phyloP scores from a whole-genome alignment of 768 basidiomycete genomes.

The Lyophyllum semitale region DNA sequence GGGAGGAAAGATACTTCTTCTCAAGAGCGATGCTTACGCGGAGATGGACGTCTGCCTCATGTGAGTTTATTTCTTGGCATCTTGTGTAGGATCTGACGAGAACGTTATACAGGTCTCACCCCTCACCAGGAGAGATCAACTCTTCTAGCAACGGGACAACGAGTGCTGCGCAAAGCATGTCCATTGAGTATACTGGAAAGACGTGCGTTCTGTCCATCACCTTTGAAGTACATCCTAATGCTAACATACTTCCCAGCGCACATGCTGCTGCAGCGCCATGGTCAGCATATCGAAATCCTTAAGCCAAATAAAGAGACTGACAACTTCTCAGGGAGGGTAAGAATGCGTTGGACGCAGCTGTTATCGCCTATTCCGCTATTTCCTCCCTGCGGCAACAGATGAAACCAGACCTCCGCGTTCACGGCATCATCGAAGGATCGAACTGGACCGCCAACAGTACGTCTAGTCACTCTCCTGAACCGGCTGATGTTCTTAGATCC shows the following conservation, averaged over 20 bases:
- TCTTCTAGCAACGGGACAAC: conserved; percentile 54
- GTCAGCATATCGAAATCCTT: conserved; percentile 25
- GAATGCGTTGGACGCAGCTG: conserved; percentile 88
- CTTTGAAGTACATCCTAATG: background rate
- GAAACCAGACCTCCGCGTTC: conserved; percentile 76
- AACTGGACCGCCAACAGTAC: conserved; percentile 72
- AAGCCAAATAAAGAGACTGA: conserved; percentile 1
- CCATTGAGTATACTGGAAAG: conserved; percentile 74
- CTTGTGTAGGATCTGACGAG: background rate
- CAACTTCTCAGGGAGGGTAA: conserved; percentile 61
- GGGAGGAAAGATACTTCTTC: conserved; percentile 74
- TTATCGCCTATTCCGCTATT: conserved; percentile 78
- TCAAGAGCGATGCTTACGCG: conserved; percentile 75
- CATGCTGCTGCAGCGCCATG: conserved; percentile 84
- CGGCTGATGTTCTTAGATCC: background rate
- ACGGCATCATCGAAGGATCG: conserved; percentile 73
- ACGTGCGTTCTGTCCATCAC: conserved; percentile 45
- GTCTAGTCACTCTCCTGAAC: conserved; percentile 11
- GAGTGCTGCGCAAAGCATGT: conserved; percentile 64
- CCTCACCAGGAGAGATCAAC: conserved; percentile 54
- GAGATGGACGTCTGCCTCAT: conserved; percentile 84
- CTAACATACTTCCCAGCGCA: conserved; percentile 44
- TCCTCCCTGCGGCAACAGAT: conserved; percentile 87
- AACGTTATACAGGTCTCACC: conserved; percentile 63
- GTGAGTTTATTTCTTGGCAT: conserved; percentile 33